Base-by-base conservation (phyloP, 768 basidiomycete species). In the Plicaturopsis crispa region DNA sequence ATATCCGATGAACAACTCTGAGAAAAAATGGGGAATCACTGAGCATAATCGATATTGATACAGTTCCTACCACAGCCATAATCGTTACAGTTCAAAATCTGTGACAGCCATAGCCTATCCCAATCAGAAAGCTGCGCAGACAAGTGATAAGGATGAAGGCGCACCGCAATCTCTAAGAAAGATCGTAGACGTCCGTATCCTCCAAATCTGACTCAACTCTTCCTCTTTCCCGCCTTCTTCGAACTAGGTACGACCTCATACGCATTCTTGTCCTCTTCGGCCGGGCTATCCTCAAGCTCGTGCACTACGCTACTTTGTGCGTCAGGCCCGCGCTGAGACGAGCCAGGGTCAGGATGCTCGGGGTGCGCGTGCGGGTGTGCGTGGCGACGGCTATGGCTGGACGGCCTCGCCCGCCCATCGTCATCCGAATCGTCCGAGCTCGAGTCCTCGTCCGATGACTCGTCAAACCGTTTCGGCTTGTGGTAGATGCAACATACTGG, bases 401-500 rank as follows among this genome's bases (percentile, higher is more conserved):
- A 26, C 13, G 16, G 16, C 11, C 35, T 40, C n/a, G 10, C 26
- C 8, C 14, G 33, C 8, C 38, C 42, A n/a, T 33, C 18, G 5
- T 24, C 38, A 10, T 22, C 6, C 22, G 43, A 42, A 17, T 61
- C 59, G 35, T 70, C 72, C 2, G 75, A 71, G 30, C 73, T 79
- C 4, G 69, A 70, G 31, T 73, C 70, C 30, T 74, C 73, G 23
- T 78, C 78, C 0, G 80, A 86, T 1, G 88, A 90, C 52, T 91
- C 88, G 60, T 89, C 88, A 44, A 88, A 91, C 35, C 53, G 62
- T 40, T 73, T 71, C 1, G 84, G 82, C 53, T 83, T 85, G 55
- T 91, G 88, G 53, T 92, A 94, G 52, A 97, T 94, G 57, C 92
- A 97, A 56, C 92, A 97, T 35, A 96, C 92, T 97, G 46, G n/a